Evolutionary conservation across 352 stramenopile genomes (phyloP), one percentile per base, ranked within the genome.

Genomic region (Phytopythium ostracodes): DNA sequence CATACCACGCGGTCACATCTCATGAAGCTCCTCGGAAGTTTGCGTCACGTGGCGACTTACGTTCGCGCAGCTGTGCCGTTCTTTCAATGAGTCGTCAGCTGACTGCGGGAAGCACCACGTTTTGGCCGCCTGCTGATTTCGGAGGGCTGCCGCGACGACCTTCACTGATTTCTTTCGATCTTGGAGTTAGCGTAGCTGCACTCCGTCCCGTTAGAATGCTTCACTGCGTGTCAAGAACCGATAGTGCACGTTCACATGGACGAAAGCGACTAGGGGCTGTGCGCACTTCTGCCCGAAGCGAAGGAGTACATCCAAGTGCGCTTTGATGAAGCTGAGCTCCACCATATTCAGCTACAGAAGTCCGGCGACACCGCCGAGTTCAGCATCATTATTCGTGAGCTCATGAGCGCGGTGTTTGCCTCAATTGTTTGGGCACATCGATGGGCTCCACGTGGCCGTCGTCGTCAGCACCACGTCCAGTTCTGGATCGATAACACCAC

Each of bases 401-500:
- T 67, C 0, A 61, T 68, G 57, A 67, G 61, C 36, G 40, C 61
- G 0, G 56, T 40, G 4, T 71, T 63, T 22, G 51, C 60, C 2
- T 56, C 31, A 49, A 22, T 54, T 31, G 17, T 59, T 0, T 65
- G 50, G 65, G 59, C 54, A 9, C 5, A 14, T 17, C 2, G 24
- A 17, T 62, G 51, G 65, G 27, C 24, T 9, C 15, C 51, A 4
- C 5, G 5, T 15, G 12, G 33, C 15, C 2, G 55, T 18, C 9
- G 18, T 42, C 42, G 38, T 17, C 17, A 62, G 18, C 20, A 27
- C n/a, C 65, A 65, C 25, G 55, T 72, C 8, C 43, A 51, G 0
- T 40, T 73, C 2, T 66, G 51, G 47, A 73, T 67, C 29, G 66
- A 73, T 24, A 69, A 73, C 22, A 50, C 40, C 18, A 12, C 50